Conservation (phyloP, 179 eudicot species). For the Actinidia arguta region DNA sequence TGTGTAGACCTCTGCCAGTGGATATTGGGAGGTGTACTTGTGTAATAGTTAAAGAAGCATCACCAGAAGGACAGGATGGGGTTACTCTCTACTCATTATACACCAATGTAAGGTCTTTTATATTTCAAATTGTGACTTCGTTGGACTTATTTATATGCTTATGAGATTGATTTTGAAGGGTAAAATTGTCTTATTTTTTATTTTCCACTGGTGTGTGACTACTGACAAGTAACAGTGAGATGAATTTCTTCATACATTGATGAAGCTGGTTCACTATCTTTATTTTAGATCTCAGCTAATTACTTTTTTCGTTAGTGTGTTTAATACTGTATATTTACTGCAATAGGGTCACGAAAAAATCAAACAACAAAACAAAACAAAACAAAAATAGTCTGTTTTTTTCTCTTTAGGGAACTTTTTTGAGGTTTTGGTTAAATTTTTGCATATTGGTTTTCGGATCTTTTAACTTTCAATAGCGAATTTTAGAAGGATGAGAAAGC, state of each 20-base stretch:
- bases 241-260: conserved; percentile 3
- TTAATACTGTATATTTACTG: too few relatives aligned
- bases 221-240: neutral
- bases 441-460: too few relatives aligned
- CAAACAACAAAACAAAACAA: too few relatives aligned
- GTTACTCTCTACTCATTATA: conserved; percentile 72
- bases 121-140: neutral
- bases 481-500: neutral
- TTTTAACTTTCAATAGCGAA: neutral
- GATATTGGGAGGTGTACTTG: conserved; percentile 93
- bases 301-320: too few relatives aligned
- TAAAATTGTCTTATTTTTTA: too few relatives aligned
- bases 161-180: neutral
- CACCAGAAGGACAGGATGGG: conserved; percentile 59
- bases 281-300: too few relatives aligned
- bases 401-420: too few relatives aligned
- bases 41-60: conserved; percentile 76
- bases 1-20: conserved; percentile 81
- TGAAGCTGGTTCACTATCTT: neutral
- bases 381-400: too few relatives aligned
- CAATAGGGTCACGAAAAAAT: too few relatives aligned
- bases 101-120: conserved; percentile 66
- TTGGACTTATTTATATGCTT: neutral
- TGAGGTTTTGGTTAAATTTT: too few relatives aligned
- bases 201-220: neutral